Conservation (phyloP, 2,329 filamentous ascomycete genomes). For the Claviceps sp. region DNA sequence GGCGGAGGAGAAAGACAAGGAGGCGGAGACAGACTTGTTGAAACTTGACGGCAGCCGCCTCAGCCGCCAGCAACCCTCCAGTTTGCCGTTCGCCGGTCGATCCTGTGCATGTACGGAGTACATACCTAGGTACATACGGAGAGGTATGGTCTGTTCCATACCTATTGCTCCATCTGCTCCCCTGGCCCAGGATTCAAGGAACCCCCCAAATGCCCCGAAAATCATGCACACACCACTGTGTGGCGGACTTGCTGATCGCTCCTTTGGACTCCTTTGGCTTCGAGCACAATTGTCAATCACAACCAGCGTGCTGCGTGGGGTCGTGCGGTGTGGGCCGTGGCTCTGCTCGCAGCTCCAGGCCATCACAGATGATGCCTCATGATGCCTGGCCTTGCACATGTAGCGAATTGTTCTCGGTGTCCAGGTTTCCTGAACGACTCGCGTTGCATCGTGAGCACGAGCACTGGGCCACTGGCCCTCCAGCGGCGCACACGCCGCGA, state of each 20-base stretch:
- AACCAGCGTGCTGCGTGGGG: too few species aligned
- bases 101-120: background rate
- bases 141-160: background rate
- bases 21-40: background rate
- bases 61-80: background rate
- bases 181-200: background rate
- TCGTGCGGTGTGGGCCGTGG: background rate
- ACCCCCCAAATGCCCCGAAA: background rate
- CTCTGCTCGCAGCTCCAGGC: background rate
- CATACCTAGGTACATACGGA: background rate
- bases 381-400: background rate
- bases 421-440: background rate
- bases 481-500: background rate
- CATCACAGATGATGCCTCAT: background rate
- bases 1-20: background rate
- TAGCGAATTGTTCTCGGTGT: background rate
- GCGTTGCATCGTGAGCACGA: background rate
- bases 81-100: background rate
- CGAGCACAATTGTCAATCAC: background rate
- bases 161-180: background rate
- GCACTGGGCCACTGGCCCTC: background rate
- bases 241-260: background rate
- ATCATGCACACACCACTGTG: background rate
- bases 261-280: background rate
- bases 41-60: background rate